Conservation (phyloP, 768 basidiomycete genomes). For the Paxillus ammoniavirescens region DNA sequence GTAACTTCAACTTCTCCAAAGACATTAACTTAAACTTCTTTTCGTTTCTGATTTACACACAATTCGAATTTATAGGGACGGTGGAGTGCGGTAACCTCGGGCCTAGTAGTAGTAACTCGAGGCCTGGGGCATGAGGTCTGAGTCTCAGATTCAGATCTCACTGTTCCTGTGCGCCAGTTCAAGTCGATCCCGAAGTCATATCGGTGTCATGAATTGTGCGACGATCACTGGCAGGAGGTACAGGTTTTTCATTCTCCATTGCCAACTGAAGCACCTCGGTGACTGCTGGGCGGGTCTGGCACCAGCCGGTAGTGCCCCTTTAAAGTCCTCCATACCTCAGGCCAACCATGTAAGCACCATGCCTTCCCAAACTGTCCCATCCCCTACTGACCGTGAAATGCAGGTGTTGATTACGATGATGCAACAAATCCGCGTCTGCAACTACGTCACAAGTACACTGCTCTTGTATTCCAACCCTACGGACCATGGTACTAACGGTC, state of each 20-base stretch:
- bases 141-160: too few relatives aligned
- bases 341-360: conserved; percentile 1
- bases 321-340: neutral
- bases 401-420: conserved; percentile 1
- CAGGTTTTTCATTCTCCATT: neutral
- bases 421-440: conserved; percentile 13
- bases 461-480: neutral
- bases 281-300: neutral
- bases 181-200: neutral
- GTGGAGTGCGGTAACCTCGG: too few relatives aligned
- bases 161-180: too few relatives aligned
- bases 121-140: too few relatives aligned
- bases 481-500: neutral
- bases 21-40: too few relatives aligned
- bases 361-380: conserved; percentile 3
- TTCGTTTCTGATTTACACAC: too few relatives aligned
- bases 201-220: neutral
- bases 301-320: neutral
- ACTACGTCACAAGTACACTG: conserved; percentile 12
- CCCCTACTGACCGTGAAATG: conserved; percentile 3
- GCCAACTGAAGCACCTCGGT: neutral
- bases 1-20: too few relatives aligned
- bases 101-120: too few relatives aligned
- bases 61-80: too few relatives aligned
- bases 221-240: neutral